Conservation (phyloP, 2,329 filamentous ascomycete genomes). For the Clonostachys rhizophaga region DNA sequence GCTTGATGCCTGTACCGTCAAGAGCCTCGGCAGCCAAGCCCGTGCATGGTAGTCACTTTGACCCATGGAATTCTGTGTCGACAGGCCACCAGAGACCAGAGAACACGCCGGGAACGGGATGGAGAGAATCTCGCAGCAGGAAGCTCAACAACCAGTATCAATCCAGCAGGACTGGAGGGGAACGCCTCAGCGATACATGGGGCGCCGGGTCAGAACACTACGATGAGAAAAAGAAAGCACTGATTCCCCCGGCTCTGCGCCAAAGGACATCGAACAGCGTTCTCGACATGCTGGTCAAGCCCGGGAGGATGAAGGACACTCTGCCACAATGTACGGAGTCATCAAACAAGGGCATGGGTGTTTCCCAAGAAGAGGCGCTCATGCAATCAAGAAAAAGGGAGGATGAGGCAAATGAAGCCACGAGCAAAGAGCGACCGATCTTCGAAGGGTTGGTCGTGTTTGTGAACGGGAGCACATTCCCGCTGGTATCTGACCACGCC, state of each 20-base stretch:
- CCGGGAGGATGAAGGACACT: constrained; percentile 32
- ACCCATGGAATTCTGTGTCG: constrained; percentile 69
- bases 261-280: constrained; percentile 37
- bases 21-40: constrained; percentile 30
- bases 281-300: constrained; percentile 46
- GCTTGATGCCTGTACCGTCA: neutral
- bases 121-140: constrained; percentile 64
- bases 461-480: constrained; percentile 82
- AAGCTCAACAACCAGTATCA: constrained; percentile 70
- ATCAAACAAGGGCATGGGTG: constrained; percentile 2
- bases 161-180: constrained; percentile 50
- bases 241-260: constrained; percentile 36
- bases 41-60: constrained; percentile 42
- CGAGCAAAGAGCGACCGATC: constrained; percentile 31
- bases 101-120: constrained; percentile 56
- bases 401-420: constrained; percentile 43
- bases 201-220: constrained; percentile 58
- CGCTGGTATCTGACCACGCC: constrained; percentile 78
- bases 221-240: constrained; percentile 34
- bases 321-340: neutral
- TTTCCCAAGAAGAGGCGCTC: constrained; percentile 13
- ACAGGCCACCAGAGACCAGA: constrained; percentile 78
- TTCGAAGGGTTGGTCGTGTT: constrained; percentile 74
- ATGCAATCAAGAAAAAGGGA: constrained; percentile 29
- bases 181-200: constrained; percentile 58